Conservation (phyloP, 2,329 filamentous ascomycete genomes). For the Boeremia exigua region DNA sequence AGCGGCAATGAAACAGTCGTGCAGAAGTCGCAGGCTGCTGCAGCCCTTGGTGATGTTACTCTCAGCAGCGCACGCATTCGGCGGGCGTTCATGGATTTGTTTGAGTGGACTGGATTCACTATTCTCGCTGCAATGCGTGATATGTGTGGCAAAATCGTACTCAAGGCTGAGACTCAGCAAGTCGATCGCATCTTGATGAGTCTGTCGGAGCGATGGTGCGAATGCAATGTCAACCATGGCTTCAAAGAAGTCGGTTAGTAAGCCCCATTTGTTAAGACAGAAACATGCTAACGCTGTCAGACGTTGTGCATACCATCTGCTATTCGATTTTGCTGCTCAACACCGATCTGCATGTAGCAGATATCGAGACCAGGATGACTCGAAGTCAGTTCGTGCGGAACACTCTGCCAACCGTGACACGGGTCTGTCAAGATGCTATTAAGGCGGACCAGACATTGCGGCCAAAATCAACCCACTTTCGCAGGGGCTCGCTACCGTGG, state of each 20-base stretch:
- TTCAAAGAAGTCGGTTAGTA: slow-evolving; percentile 83
- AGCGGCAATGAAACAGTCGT: slow-evolving; percentile 84
- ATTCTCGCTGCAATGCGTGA: slow-evolving; percentile 79
- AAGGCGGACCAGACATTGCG: slow-evolving; percentile 45
- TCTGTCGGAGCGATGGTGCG: slow-evolving; percentile 89
- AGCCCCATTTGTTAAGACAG: not conserved
- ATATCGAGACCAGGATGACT: slow-evolving; percentile 97
- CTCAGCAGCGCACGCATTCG: slow-evolving; percentile 61
- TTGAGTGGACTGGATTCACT: slow-evolving; percentile 82
- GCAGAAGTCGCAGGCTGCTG: slow-evolving; percentile 77
- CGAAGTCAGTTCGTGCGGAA: slow-evolving; percentile 94
- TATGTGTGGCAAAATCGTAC: slow-evolving; percentile 79
- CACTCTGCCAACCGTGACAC: slow-evolving; percentile 86
- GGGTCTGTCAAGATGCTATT: slow-evolving; percentile 74
- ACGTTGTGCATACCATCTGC: slow-evolving; percentile 95
- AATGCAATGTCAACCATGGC: slow-evolving; percentile 89
- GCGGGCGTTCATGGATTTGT: slow-evolving; percentile 88
- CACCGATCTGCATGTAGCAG: slow-evolving; percentile 92
- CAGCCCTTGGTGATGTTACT: slow-evolving; percentile 81
- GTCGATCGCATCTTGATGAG: slow-evolving; percentile 92
- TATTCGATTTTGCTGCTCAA: slow-evolving; percentile 96
- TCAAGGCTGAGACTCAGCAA: slow-evolving; percentile 94
- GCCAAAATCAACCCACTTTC: slow-evolving; percentile 42
- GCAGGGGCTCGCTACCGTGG: slow-evolving; percentile 45
- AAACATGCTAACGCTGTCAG: slow-evolving; percentile 55